Conservation (phyloP, 768 basidiomycete species). For the Leccinum fibrillosum region DNA sequence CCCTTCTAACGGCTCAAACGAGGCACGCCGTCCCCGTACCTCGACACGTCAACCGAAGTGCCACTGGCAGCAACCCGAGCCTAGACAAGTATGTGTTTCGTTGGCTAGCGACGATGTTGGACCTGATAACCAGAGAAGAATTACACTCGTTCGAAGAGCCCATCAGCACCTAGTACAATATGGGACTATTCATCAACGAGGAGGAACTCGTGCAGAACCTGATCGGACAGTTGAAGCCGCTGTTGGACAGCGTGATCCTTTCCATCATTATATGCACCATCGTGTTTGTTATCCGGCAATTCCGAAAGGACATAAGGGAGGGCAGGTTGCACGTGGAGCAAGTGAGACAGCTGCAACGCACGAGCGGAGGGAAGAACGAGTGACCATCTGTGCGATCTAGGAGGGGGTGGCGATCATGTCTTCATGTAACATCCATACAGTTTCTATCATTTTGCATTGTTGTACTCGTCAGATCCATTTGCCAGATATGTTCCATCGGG, state of each 20-base stretch:
- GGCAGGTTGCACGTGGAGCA: constrained; percentile 15
- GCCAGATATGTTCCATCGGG: not conserved
- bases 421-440: not conserved
- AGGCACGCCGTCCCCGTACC: not conserved
- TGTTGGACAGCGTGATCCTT: constrained; percentile 1
- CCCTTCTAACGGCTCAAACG: not conserved
- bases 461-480: not conserved
- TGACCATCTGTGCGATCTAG: constrained; percentile 1
- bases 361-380: not conserved
- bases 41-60: not conserved
- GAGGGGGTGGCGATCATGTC: not conserved
- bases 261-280: constrained; percentile 15
- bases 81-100: not conserved
- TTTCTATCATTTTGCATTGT: not conserved
- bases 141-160: not conserved
- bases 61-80: not conserved
- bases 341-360: constrained; percentile 5
- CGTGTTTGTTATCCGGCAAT: constrained; percentile 15
- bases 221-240: constrained; percentile 1
- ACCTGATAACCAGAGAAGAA: not conserved
- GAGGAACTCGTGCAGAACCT: not conserved
- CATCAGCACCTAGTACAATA: constrained; percentile 5
- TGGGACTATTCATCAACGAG: constrained; percentile 23
- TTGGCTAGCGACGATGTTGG: not conserved
- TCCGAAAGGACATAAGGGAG: constrained; percentile 20